These are phyloP conservation scores for Tulasnella sp. DNA, from an alignment of 768 basidiomycete genomes.

Conservation along the genomic window DNA sequence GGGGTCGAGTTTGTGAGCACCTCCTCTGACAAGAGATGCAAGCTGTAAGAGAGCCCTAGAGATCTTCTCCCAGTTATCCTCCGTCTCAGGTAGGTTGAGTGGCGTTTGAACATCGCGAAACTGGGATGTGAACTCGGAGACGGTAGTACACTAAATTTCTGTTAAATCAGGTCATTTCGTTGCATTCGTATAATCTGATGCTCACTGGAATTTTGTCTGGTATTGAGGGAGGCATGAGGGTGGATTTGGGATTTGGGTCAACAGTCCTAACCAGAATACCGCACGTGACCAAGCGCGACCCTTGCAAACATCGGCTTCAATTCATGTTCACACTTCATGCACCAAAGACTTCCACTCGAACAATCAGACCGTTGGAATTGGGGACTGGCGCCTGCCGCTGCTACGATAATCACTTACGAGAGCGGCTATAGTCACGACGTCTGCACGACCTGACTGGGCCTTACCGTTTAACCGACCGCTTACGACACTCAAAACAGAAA, in stretches of 20 bases:
- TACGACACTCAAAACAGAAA: too few relatives aligned
- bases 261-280: not conserved
- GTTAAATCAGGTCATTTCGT: too few relatives aligned
- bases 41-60: constrained; percentile 39
- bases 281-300: not conserved
- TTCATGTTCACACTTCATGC: too few relatives aligned
- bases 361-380: too few relatives aligned
- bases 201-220: constrained; percentile 20
- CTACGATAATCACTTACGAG: too few relatives aligned
- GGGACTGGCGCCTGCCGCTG: too few relatives aligned
- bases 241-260: not conserved
- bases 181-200: too few relatives aligned
- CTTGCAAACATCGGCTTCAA: too few relatives aligned
- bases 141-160: constrained; percentile 22
- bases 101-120: constrained; percentile 18
- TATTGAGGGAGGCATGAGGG: constrained; percentile 18
- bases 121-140: constrained; percentile 17
- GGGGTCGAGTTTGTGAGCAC: constrained; percentile 40
- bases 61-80: constrained; percentile 72
- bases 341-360: too few relatives aligned
- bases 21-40: constrained; percentile 40
- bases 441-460: too few relatives aligned
- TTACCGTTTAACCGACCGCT: too few relatives aligned
- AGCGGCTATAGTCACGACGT: too few relatives aligned
- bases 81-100: constrained; percentile 41